Base-by-base conservation (phyloP, 768 basidiomycete genomes). In the Psilocybe cyanescens region DNA sequence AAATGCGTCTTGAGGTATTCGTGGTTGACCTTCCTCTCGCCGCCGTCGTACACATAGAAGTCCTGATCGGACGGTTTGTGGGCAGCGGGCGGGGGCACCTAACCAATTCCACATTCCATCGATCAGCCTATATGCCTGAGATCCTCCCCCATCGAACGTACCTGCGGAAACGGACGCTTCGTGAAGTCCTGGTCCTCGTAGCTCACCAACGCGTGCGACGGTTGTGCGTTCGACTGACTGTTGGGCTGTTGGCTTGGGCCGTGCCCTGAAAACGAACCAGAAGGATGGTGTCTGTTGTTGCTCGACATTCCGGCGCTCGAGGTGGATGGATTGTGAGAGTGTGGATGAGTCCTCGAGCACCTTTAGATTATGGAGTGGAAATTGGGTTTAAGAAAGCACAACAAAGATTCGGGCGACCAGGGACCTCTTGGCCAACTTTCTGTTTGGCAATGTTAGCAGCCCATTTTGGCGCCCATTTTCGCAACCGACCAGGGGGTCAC, bases 1-100 rank as follows among this genome's bases (percentile, higher is more conserved):
- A 98, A 97, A 74, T 98, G 96, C 55, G 90, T 83, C 75, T 91
- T 94, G 61, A 98, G 79, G 73, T 91, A 93, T 1, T 83, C 82
- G 57, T 89, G 83, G 70, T 94, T 92, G 17, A 94, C 90, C 63
- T 86, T 86, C 56, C 76, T 75, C 37, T 83, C 77, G 57, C 87
- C 84, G 44, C 82, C 79, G 65, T 84, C 77, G 46, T 72, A 65
- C 58, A 81, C 66, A 73, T 84, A 95, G 75, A 95, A 87, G 65
- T 95, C 85, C 46, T 84, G 86, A 62, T 94, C 90, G 1, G 86
- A 84, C 0, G 93, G 93, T 50, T 75, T 83, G 67, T 79, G 74
- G 63, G 81, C 77, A 1, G 81, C 87, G 41, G 92, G 94, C 52
- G 82, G 83, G 66, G 87, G 81, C 16, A 95, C 91, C 91, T 93